Conservation (phyloP, 371 early-diverging fungal species). For the Mucor lusitanicus region DNA sequence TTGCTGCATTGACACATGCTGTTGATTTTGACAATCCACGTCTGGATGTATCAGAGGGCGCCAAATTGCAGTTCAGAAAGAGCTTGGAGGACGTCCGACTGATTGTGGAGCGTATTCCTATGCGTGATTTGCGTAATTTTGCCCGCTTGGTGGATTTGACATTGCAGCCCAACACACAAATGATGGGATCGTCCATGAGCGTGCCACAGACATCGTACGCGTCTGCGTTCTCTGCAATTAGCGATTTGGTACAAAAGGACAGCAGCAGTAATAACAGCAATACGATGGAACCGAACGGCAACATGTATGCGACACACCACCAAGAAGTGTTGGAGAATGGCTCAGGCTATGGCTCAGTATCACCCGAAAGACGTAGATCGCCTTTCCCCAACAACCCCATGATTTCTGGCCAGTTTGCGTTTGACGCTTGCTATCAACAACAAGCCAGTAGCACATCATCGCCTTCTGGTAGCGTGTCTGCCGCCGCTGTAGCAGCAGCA, state of each 20-base stretch:
- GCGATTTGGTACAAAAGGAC: conserved; percentile 25
- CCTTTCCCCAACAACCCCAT: conserved; percentile 20
- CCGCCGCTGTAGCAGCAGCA: conserved; percentile 34
- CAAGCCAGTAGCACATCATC: conserved; percentile 21
- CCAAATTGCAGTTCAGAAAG: conserved; percentile 43
- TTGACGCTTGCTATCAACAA: conserved; percentile 14
- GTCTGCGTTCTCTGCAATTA: conserved; percentile 33
- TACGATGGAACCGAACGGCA: background rate
- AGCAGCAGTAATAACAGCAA: background rate
- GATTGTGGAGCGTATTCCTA: conserved; percentile 28
- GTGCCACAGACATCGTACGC: conserved; percentile 9
- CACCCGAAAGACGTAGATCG: conserved; percentile 18
- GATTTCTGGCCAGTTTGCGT: conserved; percentile 17
- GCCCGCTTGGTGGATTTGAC: conserved; percentile 38
- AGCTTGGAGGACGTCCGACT: conserved; percentile 37
- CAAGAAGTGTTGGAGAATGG: conserved; percentile 8
- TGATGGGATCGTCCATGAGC: conserved; percentile 3
- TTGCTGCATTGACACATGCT: conserved; percentile 50
- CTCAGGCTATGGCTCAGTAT: conserved; percentile 18
- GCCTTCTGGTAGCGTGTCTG: conserved; percentile 25
- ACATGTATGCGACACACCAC: conserved; percentile 7
- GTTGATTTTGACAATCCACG: conserved; percentile 40
- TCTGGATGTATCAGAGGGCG: conserved; percentile 30
- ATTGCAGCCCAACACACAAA: conserved; percentile 26
- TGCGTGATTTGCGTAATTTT: conserved; percentile 34